Conservation (phyloP, 805 yeast species). For the Saturnispora besseyi region DNA sequence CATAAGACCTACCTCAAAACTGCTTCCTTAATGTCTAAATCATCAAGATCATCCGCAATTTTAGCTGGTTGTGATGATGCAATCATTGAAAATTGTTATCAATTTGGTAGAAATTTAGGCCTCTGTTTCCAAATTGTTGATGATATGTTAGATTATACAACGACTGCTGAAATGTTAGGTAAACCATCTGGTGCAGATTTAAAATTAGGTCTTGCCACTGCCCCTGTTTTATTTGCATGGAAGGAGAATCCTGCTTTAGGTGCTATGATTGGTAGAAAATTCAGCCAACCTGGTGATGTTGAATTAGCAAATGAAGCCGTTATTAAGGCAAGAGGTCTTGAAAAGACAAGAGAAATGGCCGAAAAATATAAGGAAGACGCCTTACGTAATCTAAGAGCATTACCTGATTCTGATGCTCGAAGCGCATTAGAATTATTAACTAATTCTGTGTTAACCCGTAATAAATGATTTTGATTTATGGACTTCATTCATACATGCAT, state of each 20-base stretch:
- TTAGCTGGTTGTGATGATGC: constrained; percentile 72
- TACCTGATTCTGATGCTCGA: constrained; percentile 87
- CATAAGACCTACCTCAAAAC: constrained; percentile 95
- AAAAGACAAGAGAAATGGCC: constrained; percentile 68
- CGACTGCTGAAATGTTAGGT: constrained; percentile 77
- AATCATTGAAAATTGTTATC: constrained; percentile 78
- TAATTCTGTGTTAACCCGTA: constrained; percentile 72
- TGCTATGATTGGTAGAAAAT: constrained; percentile 73
- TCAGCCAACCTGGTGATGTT: constrained; percentile 72
- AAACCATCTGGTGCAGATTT: constrained; percentile 96
- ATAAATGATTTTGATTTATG: constrained; percentile 34
- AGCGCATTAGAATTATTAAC: constrained; percentile 82
- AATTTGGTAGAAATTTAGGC: constrained; percentile 88
- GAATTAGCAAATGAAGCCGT: constrained; percentile 75
- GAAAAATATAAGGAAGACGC: constrained; percentile 71
- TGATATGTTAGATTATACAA: constrained; percentile 90
- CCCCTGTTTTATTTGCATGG: constrained; percentile 96
- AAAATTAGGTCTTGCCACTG: constrained; percentile 90
- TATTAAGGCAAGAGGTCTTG: constrained; percentile 60
- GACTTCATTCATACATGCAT: not conserved
- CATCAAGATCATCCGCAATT: constrained; percentile 88
- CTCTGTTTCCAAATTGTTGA: constrained; percentile 94
- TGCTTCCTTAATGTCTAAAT: constrained; percentile 88
- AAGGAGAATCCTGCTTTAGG: constrained; percentile 78
- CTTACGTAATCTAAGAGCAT: constrained; percentile 51